Conservation (phyloP, 148 eudicot species). For the Rhododendron kiyosumense region DNA sequence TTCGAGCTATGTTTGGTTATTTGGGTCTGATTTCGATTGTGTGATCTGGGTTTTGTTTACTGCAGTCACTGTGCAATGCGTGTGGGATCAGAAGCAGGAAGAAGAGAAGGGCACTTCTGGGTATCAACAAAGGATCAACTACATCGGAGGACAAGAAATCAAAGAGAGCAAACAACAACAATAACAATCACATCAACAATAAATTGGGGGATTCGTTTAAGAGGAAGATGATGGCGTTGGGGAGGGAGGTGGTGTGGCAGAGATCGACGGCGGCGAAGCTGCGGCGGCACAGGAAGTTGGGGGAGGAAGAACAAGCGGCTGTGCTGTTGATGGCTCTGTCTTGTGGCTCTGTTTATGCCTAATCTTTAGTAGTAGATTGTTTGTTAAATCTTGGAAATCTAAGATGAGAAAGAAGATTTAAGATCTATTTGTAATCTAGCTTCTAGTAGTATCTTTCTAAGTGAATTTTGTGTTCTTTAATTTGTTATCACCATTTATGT, state of each 20-base stretch:
- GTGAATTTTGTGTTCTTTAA: background rate
- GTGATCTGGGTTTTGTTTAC: background rate
- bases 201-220: constrained; percentile 39
- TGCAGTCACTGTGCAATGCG: constrained; percentile 92
- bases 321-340: constrained; percentile 78
- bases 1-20: too few relatives aligned
- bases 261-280: constrained; percentile 54
- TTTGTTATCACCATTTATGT: background rate
- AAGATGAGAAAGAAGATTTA: background rate
- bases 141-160: constrained; percentile 44
- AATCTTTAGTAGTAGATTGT: background rate
- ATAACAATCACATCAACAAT: constrained; percentile 8
- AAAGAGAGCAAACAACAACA: constrained; percentile 30
- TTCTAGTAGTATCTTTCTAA: background rate
- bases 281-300: constrained; percentile 47
- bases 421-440: background rate
- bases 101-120: constrained; percentile 70
- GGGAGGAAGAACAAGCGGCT: constrained; percentile 90
- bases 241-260: constrained; percentile 58
- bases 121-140: constrained; percentile 32
- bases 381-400: constrained; percentile 1
- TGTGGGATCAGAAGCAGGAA: constrained; percentile 97
- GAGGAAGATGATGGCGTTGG: constrained; percentile 52
- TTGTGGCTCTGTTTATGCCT: constrained; percentile 73
- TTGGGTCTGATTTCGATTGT: constrained; percentile 16